Percentiles rank a stretch among this genome's conserved stretches.
phyloP scores from a whole-genome alignment of 306 rosid genomes.

The Nissolia schottii region DNA sequence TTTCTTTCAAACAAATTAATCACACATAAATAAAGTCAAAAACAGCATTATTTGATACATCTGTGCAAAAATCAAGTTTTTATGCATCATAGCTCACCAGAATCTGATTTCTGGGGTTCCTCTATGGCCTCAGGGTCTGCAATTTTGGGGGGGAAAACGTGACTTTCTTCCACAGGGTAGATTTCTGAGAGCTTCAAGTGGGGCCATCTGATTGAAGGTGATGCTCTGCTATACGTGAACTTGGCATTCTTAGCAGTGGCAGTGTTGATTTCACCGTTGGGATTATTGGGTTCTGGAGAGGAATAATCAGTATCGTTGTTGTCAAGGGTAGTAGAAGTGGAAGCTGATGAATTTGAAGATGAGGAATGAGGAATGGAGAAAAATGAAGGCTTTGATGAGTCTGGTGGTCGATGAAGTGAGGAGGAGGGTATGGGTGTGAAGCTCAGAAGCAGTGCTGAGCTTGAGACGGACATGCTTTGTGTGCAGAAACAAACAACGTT shows the following conservation, averaged over 20 bases:
- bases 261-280: neutral
- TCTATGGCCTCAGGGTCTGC: constrained; percentile 30
- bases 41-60: no score
- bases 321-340: constrained; percentile 4
- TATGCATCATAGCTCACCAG: no score
- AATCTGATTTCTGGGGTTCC: constrained; percentile 2
- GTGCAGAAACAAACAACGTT: neutral
- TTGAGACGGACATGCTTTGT: constrained; percentile 30
- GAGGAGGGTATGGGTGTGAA: constrained; percentile 17
- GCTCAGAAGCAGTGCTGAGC: constrained; percentile 21
- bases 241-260: neutral
- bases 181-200: constrained; percentile 50
- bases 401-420: constrained; percentile 15
- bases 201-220: constrained; percentile 88
- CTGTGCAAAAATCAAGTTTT: no score
- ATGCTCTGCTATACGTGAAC: constrained; percentile 79
- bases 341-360: constrained; percentile 17
- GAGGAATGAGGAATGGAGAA: constrained; percentile 29
- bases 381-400: constrained; percentile 13
- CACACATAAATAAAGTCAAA: no score
- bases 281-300: constrained; percentile 24
- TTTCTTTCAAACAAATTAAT: no score
- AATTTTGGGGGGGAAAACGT: constrained; percentile 18
- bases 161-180: constrained; percentile 35
- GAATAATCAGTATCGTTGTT: neutral